Evolutionary conservation across 1,139 yeast genomes (phyloP), one percentile per base, ranked within the genome.

Genomic region (Blastobotrys illinoisensis): DNA sequence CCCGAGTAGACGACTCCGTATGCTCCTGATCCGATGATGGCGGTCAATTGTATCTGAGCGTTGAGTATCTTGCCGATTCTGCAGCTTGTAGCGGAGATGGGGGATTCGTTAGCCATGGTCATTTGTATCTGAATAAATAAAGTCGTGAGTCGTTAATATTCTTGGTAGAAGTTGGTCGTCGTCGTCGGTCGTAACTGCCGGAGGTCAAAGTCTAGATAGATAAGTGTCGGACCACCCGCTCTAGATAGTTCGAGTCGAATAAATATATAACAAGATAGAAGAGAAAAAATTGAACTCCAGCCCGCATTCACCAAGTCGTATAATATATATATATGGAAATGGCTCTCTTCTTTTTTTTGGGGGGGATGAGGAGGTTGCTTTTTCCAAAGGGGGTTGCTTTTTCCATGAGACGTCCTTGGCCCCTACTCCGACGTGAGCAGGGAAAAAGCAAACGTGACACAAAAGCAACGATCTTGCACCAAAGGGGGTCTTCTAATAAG

Each of bases 1-100:
- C 89, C 91, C 16, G 81, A 76, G 71, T 86, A 89, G 13, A 90
- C 95, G 28, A 87, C 76, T 1, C 97, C 97, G 66, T 86, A 89
- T 20, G 96, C 90, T 44, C 97, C 97, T 0, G 95, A 81, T 14
- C 97, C 97, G 46, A 66, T 59, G 28, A 66, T 58, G 5, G 60
- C 50, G 13, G 44, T 47, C 18, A 53, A 32, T 32, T 32, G 40
- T 32, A 32, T 32, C 16, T 32, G 40, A 16, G 40, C 40, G 13
- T 32, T 32, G 16, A 32, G 40, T 5, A 32, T 32, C 40, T 32
- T 32, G 16, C 40, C 40, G 7, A 32, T 32, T 32, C 16, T 6
- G 40, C 40, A 32, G 16, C 7, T 13, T 13, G 40, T 32, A 3
- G 40, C 7, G 40, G 40, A 3, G 13, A 32, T 32, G 13, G 40